Evolutionary conservation across 2,329 filamentous ascomycete genomes (phyloP), one percentile per base, ranked within the genome.

Genomic region (Neurospora sp.): DNA sequence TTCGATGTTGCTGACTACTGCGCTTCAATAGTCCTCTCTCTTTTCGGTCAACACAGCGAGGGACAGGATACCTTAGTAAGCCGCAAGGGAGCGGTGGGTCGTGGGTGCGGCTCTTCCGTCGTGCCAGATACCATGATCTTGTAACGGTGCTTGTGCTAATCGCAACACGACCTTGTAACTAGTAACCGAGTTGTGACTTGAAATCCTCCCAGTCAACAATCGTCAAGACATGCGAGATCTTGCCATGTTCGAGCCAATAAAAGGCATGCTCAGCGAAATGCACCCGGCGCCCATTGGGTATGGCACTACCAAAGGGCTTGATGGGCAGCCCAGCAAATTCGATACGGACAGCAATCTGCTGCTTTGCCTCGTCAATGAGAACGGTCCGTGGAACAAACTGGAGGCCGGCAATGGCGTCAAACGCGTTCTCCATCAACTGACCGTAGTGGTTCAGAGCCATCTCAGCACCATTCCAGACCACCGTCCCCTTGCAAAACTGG

Each of bases 191-290:
- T 66, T 74, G 73, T 36, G 69, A 23, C 37, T 71, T 71, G 69
- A 74, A 75, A 12, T 69, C 68, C n/a, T 72, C 72, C 73, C 73
- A 74, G 43, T 74, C 73, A 11, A 75, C 71, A 39, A 74, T 70
- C 3, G 71, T 71, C 37, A 73, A 39, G 6, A 75, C 73, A 52
- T 73, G 69, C 1, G 69, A 67, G 5, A 75, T 75, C 70, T 70
- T 74, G 2, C 74, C 72, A n/a, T 69, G 43, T 11, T 74, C 73
- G 17, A 75, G 69, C 74, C 73, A 74, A 41, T 75, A 75, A n/a
- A 75, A 73, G 8, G 71, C 74, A 66, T 74, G 73, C 43, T 75
- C 73, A 3, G 72, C 67, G 65, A 74, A 75, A 5, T 66, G 46
- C 3, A 75, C 74, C 17, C 68, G 36, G 6, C 69, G 62, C 4